phyloP scores from a whole-genome alignment of 768 basidiomycete species.

The Vararia minispora region DNA sequence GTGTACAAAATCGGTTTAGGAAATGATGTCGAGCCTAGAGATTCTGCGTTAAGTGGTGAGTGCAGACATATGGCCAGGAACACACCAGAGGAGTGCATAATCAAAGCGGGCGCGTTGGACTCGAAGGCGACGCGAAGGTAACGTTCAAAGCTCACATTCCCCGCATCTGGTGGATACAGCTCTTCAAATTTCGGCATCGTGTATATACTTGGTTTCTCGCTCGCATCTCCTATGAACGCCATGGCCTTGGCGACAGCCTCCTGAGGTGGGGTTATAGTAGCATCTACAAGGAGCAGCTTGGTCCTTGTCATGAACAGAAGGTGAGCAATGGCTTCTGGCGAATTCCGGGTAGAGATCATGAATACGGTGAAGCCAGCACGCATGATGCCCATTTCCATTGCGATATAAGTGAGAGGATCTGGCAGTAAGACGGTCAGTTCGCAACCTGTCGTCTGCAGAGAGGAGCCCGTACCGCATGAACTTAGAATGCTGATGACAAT shows the following conservation, averaged over 20 bases:
- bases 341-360: constrained; percentile 29
- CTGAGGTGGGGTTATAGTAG: constrained; percentile 12
- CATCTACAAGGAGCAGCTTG: constrained; percentile 19
- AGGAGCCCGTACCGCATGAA: constrained; percentile 13
- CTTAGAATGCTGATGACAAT: constrained; percentile 13
- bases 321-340: constrained; percentile 26
- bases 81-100: constrained; percentile 21
- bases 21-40: constrained; percentile 18
- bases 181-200: constrained; percentile 17
- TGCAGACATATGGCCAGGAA: too few relatives aligned
- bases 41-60: background rate
- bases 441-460: too few relatives aligned
- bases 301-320: constrained; percentile 18
- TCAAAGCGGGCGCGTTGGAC: constrained; percentile 13
- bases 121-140: constrained; percentile 10
- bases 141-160: constrained; percentile 2
- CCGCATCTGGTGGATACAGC: constrained; percentile 8
- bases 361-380: constrained; percentile 30
- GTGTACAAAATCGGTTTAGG: constrained; percentile 19
- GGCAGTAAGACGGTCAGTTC: background rate
- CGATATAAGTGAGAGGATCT: constrained; percentile 17
- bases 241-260: constrained; percentile 10
- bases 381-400: constrained; percentile 23
- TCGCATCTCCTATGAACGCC: too few relatives aligned
- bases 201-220: constrained; percentile 4